phyloP scores from a whole-genome alignment of 148 eudicot genomes.

The Vaccinium myrtillus region DNA sequence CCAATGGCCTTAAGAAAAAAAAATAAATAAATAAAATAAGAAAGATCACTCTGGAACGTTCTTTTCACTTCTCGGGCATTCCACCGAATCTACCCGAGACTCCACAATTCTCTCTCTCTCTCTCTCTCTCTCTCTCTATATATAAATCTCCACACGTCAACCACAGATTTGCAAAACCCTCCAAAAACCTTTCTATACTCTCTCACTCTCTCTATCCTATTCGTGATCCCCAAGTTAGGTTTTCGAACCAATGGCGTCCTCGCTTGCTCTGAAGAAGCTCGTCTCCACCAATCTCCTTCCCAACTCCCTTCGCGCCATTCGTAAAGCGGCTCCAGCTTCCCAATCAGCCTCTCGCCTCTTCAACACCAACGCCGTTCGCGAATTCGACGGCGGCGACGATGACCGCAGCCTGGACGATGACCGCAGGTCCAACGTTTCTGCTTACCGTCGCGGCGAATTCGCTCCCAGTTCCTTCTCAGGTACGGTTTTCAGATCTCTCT shows the following conservation, averaged over 20 bases:
- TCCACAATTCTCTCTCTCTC: too few species aligned
- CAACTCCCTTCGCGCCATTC: conserved; percentile 4
- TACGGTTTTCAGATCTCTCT: conserved; percentile 21
- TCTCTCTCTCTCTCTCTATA: neutral
- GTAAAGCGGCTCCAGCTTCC: conserved; percentile 24
- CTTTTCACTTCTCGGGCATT: neutral
- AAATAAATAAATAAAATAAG: neutral
- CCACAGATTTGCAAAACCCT: neutral
- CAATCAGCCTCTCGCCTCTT: conserved; percentile 25
- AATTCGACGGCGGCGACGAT: conserved; percentile 31
- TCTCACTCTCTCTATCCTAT: neutral
- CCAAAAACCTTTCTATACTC: neutral
- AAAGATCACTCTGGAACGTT: neutral
- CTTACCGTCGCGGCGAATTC: conserved; percentile 31
- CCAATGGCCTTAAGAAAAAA: neutral
- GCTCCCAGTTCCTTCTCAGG: conserved; percentile 34
- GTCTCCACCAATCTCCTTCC: conserved; percentile 21
- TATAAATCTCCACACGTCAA: neutral
- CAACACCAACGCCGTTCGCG: conserved; percentile 43
- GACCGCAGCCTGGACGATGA: conserved; percentile 20
- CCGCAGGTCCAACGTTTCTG: conserved; percentile 25
- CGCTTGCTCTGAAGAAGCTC: conserved; percentile 40
- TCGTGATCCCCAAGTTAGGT: neutral
- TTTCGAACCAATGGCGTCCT: conserved; percentile 28
- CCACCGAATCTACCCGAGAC: neutral